These are phyloP conservation scores for Diospyros kaki DNA, from an alignment of 148 eudicot species.

Conservation along the genomic window DNA sequence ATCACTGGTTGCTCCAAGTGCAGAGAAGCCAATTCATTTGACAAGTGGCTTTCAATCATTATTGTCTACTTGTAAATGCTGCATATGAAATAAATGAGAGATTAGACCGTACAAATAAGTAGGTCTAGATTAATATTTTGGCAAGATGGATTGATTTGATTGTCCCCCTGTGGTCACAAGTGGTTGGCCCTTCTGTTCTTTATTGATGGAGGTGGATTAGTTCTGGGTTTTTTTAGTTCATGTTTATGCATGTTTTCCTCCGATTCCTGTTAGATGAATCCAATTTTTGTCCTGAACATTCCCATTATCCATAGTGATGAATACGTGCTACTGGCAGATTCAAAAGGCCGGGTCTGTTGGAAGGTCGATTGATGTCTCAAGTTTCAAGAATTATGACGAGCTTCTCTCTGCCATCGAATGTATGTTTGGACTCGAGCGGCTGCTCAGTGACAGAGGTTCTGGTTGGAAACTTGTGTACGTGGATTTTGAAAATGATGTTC, in stretches of 20 bases:
- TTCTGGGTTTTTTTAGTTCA: background rate
- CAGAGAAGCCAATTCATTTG: no score
- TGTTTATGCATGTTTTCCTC: background rate
- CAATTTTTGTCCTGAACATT: background rate
- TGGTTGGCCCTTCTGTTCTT: no score
- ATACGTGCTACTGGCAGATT: conserved; percentile 45
- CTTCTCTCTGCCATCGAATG: conserved; percentile 71
- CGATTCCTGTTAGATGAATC: background rate
- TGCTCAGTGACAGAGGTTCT: conserved; percentile 70
- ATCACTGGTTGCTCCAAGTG: no score
- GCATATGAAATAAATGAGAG: background rate
- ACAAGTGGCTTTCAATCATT: no score
- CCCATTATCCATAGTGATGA: background rate
- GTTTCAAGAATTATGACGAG: conserved; percentile 76
- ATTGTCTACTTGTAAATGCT: no score
- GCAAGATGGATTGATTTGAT: background rate
- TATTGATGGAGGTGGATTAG: background rate
- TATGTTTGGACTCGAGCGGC: conserved; percentile 87
- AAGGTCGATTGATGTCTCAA: conserved; percentile 89
- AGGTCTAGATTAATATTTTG: background rate
- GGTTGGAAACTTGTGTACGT: conserved; percentile 96
- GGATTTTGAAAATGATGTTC: conserved; percentile 88
- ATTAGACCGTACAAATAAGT: background rate
- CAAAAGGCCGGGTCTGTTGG: conserved; percentile 99
- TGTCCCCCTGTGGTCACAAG: no score